Base-by-base conservation (phyloP, 2,329 filamentous ascomycete species). In the Fusarium vanettenii region DNA sequence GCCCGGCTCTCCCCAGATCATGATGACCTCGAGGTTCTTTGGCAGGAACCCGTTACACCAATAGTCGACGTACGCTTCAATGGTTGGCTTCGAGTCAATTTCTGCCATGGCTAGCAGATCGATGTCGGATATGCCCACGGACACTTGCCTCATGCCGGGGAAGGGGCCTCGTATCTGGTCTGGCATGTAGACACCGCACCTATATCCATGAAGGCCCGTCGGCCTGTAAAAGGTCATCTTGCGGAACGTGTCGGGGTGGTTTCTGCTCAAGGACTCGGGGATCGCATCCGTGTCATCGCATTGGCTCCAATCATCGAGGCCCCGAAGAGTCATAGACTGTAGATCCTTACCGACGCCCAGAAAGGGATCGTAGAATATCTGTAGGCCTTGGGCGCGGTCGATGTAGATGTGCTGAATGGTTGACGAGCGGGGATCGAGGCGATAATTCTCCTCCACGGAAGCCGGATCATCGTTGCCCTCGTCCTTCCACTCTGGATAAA, bases 221-320 rank as follows among this genome's bases (percentile, higher is more conserved):
- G 61, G 43, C 9, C 72, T 72, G 22, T 76, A 76, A 6, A 74
- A 16, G 6, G 64, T 55, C 5, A 74, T 27, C 6, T 39, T 60
- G 9, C 70, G 27, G 6, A 74, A 29, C 2, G 64, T 70, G 5
- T 43, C 10, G 5, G 52, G 41, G 16, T 22, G 35, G 1, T n/a
- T 5, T 0, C 0, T 3, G 10, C 22, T 29, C 0, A 76, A 18
- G 1, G 27, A 11, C 27, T 16, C 25, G 52, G 31, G 29, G 31
- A 56, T 33, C 7, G 7, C n/a, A 22, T 56, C 33, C 33, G 55
- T 37, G 20, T 37, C 31, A 2, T 59, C 48, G 3, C 2, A 5
- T 5, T 6, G 2, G 6, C 35, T 37, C 18, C 62, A 20, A 6
- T 18, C 3, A 10, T 69, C 71, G 8, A 67, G n/a, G 9, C 64